Evolutionary conservation across 2,329 filamentous ascomycete species (phyloP).

Genomic region (Microdochium nivale): DNA sequence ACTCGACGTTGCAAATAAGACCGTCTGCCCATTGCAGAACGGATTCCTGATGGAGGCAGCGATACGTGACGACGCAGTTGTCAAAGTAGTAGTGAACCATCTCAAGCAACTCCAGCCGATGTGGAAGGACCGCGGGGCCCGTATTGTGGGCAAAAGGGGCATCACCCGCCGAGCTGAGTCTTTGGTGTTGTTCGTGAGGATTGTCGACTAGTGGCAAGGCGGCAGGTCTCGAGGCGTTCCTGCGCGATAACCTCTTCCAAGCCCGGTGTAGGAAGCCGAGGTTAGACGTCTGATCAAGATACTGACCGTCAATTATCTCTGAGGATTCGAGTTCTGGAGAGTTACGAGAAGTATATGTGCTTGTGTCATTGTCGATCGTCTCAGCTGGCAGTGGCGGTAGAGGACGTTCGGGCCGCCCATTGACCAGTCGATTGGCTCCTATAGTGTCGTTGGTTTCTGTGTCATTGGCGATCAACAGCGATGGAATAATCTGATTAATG

Average conservation of each 20-base stretch:
- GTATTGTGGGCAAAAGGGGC: slow-evolving; percentile 13
- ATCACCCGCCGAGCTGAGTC: slow-evolving; percentile 17
- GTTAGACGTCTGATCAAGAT: slow-evolving; percentile 46
- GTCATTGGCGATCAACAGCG: too few species aligned
- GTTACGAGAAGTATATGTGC: slow-evolving; percentile 8
- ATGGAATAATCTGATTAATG: too few species aligned
- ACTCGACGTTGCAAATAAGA: slow-evolving; percentile 25
- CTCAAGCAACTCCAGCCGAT: slow-evolving; percentile 1
- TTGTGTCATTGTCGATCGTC: slow-evolving; percentile 1
- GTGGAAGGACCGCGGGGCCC: not conserved
- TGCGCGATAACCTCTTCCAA: slow-evolving; percentile 37
- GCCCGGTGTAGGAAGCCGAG: slow-evolving; percentile 47
- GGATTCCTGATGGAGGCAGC: slow-evolving; percentile 44
- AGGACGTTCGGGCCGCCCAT: slow-evolving; percentile 1
- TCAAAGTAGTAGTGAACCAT: slow-evolving; percentile 43
- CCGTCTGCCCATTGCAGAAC: slow-evolving; percentile 37
- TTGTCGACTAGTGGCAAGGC: slow-evolving; percentile 5
- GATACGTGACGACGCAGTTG: slow-evolving; percentile 49
- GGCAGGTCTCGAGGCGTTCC: slow-evolving; percentile 13
- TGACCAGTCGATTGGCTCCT: too few species aligned
- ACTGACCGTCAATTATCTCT: slow-evolving; percentile 41
- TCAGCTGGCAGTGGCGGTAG: not conserved
- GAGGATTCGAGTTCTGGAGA: slow-evolving; percentile 21
- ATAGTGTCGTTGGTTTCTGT: too few species aligned
- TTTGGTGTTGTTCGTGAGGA: slow-evolving; percentile 11